These are phyloP conservation scores for Ulmus americana DNA, from an alignment of 331 rosid genomes.

Conservation along the genomic window DNA sequence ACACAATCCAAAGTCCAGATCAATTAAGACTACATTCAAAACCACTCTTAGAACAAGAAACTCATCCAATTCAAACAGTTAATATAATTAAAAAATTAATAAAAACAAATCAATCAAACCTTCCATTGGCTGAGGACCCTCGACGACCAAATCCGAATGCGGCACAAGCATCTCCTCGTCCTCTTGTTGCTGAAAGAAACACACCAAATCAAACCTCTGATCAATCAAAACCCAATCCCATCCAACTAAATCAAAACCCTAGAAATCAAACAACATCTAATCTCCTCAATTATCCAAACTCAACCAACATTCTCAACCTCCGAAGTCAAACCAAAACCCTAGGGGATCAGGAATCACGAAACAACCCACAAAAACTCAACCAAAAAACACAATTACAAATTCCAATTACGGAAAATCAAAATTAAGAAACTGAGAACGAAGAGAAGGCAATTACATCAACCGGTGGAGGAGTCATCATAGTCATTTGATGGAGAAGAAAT, in stretches of 20 bases:
- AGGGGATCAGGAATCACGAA: conserved; percentile 24
- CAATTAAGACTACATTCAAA: conserved; percentile 13
- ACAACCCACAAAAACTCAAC: conserved; percentile 10
- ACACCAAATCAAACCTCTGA: conserved; percentile 28
- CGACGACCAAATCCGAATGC: conserved; percentile 40
- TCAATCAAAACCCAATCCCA: conserved; percentile 34
- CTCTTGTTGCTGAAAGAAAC: conserved; percentile 33
- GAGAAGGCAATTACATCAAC: conserved; percentile 32
- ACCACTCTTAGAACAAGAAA: neutral
- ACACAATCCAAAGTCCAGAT: conserved; percentile 6
- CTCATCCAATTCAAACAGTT: conserved; percentile 4
- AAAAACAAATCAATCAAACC: conserved; percentile 18
- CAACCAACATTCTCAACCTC: conserved; percentile 2
- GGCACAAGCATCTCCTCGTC: conserved; percentile 55
- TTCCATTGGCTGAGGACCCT: conserved; percentile 54
- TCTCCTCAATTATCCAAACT: conserved; percentile 11
- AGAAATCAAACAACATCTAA: conserved; percentile 14
- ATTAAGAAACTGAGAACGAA: neutral
- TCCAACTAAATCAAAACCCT: conserved; percentile 41
- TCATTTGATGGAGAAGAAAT: conserved; percentile 35
- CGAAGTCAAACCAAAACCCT: conserved; percentile 21
- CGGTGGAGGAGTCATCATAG: conserved; percentile 46
- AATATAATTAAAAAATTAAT: neutral
- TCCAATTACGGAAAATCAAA: neutral
- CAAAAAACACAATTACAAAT: neutral